Percentiles rank a stretch among this genome's conserved stretches.
Evolutionary conservation across 768 basidiomycete species (phyloP).

Genomic region (Ramaria sp.): DNA sequence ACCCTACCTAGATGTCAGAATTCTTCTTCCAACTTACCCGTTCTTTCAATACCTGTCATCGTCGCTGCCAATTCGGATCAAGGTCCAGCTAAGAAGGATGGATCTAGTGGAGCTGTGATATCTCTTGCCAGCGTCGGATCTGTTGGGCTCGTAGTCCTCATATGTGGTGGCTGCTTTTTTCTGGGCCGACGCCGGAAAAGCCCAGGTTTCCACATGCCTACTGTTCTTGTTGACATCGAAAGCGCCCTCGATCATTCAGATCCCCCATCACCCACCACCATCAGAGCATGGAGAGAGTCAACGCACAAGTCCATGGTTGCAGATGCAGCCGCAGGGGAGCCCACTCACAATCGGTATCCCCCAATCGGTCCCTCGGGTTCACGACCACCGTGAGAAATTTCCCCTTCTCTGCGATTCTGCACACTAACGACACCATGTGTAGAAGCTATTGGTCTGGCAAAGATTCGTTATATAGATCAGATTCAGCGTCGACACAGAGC

Average conservation of each 20-base stretch:
- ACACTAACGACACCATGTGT: neutral
- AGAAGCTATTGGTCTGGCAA: neutral
- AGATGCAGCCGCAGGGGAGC: neutral
- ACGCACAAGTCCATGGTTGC: neutral
- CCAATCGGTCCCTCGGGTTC: neutral
- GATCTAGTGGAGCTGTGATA: neutral
- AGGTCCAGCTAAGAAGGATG: neutral
- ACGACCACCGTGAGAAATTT: neutral
- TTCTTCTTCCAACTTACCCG: neutral
- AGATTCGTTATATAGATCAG: neutral
- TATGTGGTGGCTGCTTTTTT: conserved; percentile 6
- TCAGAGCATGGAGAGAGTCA: neutral
- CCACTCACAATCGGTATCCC: neutral
- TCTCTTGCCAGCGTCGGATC: conserved; percentile 4
- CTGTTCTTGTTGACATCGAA: conserved; percentile 1
- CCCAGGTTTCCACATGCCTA: conserved; percentile 8
- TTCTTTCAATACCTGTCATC: neutral
- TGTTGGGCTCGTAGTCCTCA: neutral
- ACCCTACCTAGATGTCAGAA: neutral
- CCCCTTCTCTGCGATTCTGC: neutral
- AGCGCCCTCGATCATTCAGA: neutral
- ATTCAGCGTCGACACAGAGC: neutral
- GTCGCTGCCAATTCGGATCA: neutral
- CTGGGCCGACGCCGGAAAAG: neutral
- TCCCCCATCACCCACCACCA: neutral